Evolutionary conservation across 1,284 basidiomycete species (phyloP).

Genomic region (Farysia itapuensis): DNA sequence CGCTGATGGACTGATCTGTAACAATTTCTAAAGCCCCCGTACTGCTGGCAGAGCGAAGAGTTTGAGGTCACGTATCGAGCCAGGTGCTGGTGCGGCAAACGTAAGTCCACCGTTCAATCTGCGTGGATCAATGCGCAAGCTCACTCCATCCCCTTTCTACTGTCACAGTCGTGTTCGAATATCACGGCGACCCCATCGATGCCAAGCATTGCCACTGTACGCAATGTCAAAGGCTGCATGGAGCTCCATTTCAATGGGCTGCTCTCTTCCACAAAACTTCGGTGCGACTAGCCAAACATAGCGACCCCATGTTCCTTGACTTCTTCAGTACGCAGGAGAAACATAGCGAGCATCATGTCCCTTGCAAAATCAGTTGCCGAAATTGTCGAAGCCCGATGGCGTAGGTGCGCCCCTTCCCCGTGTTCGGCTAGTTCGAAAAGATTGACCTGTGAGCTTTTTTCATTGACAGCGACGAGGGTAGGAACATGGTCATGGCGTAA

Average conservation of each 20-base stretch:
- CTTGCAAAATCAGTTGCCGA: slow-evolving; percentile 37
- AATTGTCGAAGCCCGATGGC: slow-evolving; percentile 36
- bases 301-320: slow-evolving; percentile 31
- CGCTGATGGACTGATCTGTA: neutral
- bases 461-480: slow-evolving; percentile 35
- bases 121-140: no score
- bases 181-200: slow-evolving; percentile 40
- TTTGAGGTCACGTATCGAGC: slow-evolving; percentile 29
- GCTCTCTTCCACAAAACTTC: slow-evolving; percentile 41
- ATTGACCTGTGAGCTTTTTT: neutral
- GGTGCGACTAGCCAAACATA: slow-evolving; percentile 24
- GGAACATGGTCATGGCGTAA: slow-evolving; percentile 41
- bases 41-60: slow-evolving; percentile 26
- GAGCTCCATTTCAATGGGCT: slow-evolving; percentile 47
- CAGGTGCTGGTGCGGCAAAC: slow-evolving; percentile 32
- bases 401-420: slow-evolving; percentile 5
- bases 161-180: slow-evolving; percentile 33
- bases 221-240: slow-evolving; percentile 47
- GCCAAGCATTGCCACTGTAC: slow-evolving; percentile 50
- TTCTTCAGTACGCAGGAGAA: slow-evolving; percentile 36
- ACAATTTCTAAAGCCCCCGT: slow-evolving; percentile 16
- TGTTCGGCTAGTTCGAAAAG: no score
- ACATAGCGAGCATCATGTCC: slow-evolving; percentile 29
- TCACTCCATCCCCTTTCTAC: neutral
- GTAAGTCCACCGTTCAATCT: no score